These are phyloP conservation scores for Wickerhamiella infanticola DNA, from an alignment of 1,139 yeast species.

Conservation along the genomic window DNA sequence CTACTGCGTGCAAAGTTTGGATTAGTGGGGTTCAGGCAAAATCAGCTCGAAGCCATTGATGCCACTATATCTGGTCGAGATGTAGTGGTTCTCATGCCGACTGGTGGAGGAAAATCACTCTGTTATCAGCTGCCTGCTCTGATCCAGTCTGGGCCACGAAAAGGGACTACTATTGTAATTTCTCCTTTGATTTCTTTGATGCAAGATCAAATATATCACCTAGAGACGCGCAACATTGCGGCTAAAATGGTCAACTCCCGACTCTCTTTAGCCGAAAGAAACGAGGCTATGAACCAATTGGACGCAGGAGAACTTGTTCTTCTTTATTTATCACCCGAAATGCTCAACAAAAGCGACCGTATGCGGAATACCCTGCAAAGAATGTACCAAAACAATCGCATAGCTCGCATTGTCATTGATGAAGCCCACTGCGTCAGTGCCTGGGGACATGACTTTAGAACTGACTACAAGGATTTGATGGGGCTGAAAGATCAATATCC, in stretches of 20 bases:
- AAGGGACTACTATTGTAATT: constrained; percentile 79
- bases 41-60: constrained; percentile 76
- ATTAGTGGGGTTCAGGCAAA: constrained; percentile 53
- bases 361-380: constrained; percentile 49
- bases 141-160: constrained; percentile 53
- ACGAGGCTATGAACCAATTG: constrained; percentile 46
- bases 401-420: constrained; percentile 86
- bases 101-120: constrained; percentile 96
- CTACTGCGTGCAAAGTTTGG: constrained; percentile 47
- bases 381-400: constrained; percentile 37
- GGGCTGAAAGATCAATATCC: constrained; percentile 62
- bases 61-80: constrained; percentile 71
- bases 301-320: constrained; percentile 51
- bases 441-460: constrained; percentile 99
- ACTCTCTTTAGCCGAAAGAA: constrained; percentile 40
- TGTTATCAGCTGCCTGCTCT: constrained; percentile 94
- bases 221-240: constrained; percentile 45
- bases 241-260: constrained; percentile 87
- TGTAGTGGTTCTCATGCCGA: constrained; percentile 94
- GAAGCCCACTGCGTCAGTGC: constrained; percentile 98
- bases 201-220: constrained; percentile 93
- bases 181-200: constrained; percentile 90
- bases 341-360: constrained; percentile 64
- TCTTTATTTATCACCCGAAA: constrained; percentile 88
- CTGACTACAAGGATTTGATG: constrained; percentile 77